Base-by-base conservation (phyloP, 257 asterid genomes). In the Solanum dulcamara region DNA sequence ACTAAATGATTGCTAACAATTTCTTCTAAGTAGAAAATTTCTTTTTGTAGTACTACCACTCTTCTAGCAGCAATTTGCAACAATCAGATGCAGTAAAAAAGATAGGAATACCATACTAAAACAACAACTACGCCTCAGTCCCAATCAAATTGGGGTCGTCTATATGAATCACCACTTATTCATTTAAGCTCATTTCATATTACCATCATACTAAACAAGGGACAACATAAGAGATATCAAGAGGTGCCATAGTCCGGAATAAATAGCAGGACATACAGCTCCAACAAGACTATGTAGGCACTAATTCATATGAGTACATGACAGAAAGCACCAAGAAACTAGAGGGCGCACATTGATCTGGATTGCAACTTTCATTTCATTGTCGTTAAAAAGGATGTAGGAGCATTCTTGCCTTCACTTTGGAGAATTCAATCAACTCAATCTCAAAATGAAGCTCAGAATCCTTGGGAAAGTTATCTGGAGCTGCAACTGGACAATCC, bases 391-490 rank as follows among this genome's bases (percentile, higher is more conserved):
- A 8, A 50, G 20, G 64, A 84, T 66, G 22, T 82, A 83, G 10
- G n/a, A 86, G 84, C 32, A 89, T 83, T 60, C 96, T 91, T 94
- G 90, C 99, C 99, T 97, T 95, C 90, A 90, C 94, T 93, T 97
- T 97, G 55, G 95, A 89, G 90, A 93, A 97, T 81, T 94, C 98
- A 86, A 96, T 93, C 88, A 95, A 74, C 91, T 95, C 98, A 70
- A 70, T 70, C 80, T 70, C 80, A 37, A 70, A 70, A 70, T 97
- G 98, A 92, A 97, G 98, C 89, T 93, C 98, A 40, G 88, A 91
- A 86, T 95, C 97, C 93, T 93, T 97, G 40, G 98, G 99, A 88
- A 97, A 97, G 88, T 92, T 90, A 80, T 94, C 96, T 3, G 94
- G 80, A 81, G 87, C 95, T 60, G 94, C 84, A 87, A 94, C 90